These are phyloP conservation scores for Pseudocercospora vitis DNA, from an alignment of 2,329 filamentous ascomycete species.

Conservation along the genomic window DNA sequence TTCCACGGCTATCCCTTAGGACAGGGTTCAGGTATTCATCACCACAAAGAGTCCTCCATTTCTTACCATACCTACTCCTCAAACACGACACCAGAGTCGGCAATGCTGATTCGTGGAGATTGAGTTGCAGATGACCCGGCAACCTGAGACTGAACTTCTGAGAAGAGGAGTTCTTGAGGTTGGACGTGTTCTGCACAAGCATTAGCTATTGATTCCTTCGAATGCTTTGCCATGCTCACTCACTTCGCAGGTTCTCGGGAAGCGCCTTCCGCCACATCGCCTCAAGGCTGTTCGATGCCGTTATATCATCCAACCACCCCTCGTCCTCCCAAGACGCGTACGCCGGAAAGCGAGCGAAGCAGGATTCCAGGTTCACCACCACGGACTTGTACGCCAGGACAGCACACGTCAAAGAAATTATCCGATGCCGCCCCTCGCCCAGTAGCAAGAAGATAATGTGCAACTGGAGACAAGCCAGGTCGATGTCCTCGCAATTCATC, in stretches of 20 bases:
- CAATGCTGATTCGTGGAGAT: background rate
- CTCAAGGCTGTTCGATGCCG: background rate
- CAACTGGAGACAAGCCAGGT: conserved; percentile 3
- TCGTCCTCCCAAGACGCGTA: background rate
- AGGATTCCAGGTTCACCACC: background rate
- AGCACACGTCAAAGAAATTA: background rate
- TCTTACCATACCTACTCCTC: background rate
- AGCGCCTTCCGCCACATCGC: conserved; percentile 11
- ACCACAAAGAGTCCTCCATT: background rate
- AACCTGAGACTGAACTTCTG: no score
- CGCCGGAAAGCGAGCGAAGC: background rate
- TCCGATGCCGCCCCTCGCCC: conserved; percentile 2
- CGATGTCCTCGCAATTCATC: conserved; percentile 12
- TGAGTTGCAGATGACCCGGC: background rate
- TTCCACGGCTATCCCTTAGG: background rate
- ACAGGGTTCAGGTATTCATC: background rate
- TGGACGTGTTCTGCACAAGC: background rate
- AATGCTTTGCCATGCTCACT: background rate
- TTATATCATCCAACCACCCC: background rate
- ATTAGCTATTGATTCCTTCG: background rate
- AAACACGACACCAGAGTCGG: background rate
- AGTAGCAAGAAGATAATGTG: conserved; percentile 7
- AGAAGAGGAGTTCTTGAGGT: no score
- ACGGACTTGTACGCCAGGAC: background rate
- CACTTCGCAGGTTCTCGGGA: conserved; percentile 13